phyloP scores from a whole-genome alignment of 179 eudicot species.

The Drosera spatulata region DNA sequence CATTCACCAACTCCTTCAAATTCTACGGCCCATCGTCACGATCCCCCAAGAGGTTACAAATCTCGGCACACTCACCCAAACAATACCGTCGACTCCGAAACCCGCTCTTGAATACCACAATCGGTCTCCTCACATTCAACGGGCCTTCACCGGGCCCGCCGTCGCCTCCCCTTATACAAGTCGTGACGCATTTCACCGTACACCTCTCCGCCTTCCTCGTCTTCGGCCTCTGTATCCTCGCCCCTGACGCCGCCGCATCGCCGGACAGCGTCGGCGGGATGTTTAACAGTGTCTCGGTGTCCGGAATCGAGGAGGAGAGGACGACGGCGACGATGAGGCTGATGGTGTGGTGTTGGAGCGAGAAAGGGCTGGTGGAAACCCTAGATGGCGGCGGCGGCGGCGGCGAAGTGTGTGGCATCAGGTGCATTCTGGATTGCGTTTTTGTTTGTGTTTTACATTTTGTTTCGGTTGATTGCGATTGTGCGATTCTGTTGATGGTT shows the following conservation, averaged over 20 bases:
- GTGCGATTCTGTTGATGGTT: too few relatives aligned
- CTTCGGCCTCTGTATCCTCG: constrained; percentile 83
- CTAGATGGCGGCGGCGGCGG: too few relatives aligned
- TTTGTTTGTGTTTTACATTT: too few relatives aligned
- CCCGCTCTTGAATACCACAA: constrained; percentile 70
- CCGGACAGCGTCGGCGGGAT: constrained; percentile 49
- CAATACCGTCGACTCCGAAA: constrained; percentile 81
- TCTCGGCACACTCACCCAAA: constrained; percentile 77
- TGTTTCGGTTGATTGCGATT: too few relatives aligned
- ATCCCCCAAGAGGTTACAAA: constrained; percentile 71
- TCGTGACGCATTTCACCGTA: constrained; percentile 65
- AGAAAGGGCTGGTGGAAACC: too few relatives aligned
- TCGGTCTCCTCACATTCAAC: constrained; percentile 56
- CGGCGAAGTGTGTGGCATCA: constrained; percentile 22
- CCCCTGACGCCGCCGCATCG: constrained; percentile 39
- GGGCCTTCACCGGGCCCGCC: constrained; percentile 94
- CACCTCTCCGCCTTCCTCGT: constrained; percentile 77
- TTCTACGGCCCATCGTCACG: constrained; percentile 44
- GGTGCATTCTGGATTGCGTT: constrained; percentile 40
- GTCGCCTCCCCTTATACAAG: constrained; percentile 71
- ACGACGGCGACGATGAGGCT: constrained; percentile 9
- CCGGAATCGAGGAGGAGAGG: constrained; percentile 16
- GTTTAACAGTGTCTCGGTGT: constrained; percentile 49
- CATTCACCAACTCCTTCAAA: too few relatives aligned
- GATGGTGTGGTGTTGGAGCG: constrained; percentile 4